These are phyloP conservation scores for Triglochin maritima DNA, from an alignment of 106 monocot genomes.

Conservation along the genomic window DNA sequence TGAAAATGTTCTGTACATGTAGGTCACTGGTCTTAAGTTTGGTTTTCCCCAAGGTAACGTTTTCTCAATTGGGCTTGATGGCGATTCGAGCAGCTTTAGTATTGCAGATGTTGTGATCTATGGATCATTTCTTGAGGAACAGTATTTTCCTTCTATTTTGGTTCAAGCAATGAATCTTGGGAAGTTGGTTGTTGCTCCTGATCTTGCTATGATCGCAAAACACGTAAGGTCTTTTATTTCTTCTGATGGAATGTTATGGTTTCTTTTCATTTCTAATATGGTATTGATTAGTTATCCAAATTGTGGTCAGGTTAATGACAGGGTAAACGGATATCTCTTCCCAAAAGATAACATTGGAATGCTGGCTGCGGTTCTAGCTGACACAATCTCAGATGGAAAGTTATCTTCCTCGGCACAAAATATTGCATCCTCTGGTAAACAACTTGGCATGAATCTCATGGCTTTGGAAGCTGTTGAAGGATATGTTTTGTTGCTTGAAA, in stretches of 20 bases:
- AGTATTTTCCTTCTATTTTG: conserved; percentile 66
- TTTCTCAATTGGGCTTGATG: conserved; percentile 28
- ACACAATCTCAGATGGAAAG: conserved; percentile 44
- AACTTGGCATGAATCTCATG: conserved; percentile 60
- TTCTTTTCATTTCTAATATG: too few species aligned
- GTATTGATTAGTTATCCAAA: conserved; percentile 3
- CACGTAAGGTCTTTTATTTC: conserved; percentile 47
- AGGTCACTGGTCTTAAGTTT: conserved; percentile 36
- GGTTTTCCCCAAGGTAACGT: conserved; percentile 34
- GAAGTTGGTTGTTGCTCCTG: conserved; percentile 76
- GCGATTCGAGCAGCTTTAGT: conserved; percentile 29
- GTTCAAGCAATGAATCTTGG: conserved; percentile 76
- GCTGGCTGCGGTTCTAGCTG: conserved; percentile 36
- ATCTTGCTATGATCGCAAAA: conserved; percentile 65
- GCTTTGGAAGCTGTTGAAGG: conserved; percentile 63
- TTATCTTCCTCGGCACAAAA: conserved; percentile 42
- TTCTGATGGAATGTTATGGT: background rate
- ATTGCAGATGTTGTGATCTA: conserved; percentile 78
- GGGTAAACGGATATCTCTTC: conserved; percentile 62
- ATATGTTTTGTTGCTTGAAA: conserved; percentile 65
- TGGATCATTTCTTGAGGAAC: conserved; percentile 92
- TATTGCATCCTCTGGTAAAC: conserved; percentile 48
- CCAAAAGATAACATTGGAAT: conserved; percentile 52
- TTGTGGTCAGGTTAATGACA: conserved; percentile 48
- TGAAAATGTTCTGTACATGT: conserved; percentile 4